Conservation (phyloP, 2,329 filamentous ascomycete species). For the Colletotrichum sp. region DNA sequence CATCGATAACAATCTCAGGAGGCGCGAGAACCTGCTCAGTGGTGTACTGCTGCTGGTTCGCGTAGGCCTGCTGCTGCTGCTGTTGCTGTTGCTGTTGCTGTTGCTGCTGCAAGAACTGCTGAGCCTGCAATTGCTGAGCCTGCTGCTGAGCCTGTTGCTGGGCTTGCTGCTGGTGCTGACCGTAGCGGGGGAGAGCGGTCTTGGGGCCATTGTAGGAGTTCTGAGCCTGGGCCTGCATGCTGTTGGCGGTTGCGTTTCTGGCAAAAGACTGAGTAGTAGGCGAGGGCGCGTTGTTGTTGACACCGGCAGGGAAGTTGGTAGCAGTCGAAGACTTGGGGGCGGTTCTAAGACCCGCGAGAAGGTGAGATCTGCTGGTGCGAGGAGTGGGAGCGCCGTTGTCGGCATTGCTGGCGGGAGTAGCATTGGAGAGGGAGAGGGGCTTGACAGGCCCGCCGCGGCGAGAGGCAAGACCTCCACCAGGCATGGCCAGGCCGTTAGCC, state of each 20-base stretch:
- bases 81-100: constrained; percentile 33
- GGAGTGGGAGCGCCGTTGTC: constrained; percentile 79
- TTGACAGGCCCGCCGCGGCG: constrained; percentile 87
- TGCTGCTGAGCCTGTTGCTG: constrained; percentile 15
- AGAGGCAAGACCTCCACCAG: constrained; percentile 82
- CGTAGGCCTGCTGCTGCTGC: constrained; percentile 30
- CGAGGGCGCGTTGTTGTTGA: constrained; percentile 53
- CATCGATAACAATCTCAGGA: constrained; percentile 77
- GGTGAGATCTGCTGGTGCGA: constrained; percentile 91
- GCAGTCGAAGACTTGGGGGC: constrained; percentile 86
- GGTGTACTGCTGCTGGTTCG: constrained; percentile 57
- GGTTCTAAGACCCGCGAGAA: constrained; percentile 91
- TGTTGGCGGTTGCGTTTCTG: constrained; percentile 49
- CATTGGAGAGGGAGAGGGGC: constrained; percentile 79
- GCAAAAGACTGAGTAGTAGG: constrained; percentile 48
- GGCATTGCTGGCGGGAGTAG: constrained; percentile 71
- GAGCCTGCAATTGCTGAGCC: constrained; percentile 6
- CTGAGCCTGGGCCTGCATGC: constrained; percentile 48
- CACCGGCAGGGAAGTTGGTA: constrained; percentile 69
- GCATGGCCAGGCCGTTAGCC: constrained; percentile 75
- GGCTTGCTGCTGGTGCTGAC: constrained; percentile 32
- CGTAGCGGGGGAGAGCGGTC: constrained; percentile 60
- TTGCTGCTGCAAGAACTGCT: constrained; percentile 31
- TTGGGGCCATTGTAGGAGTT: constrained; percentile 58
- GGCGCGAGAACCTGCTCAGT: constrained; percentile 89